Base-by-base conservation (phyloP, 2,329 filamentous ascomycete species). In the Fusarium drepaniforme region DNA sequence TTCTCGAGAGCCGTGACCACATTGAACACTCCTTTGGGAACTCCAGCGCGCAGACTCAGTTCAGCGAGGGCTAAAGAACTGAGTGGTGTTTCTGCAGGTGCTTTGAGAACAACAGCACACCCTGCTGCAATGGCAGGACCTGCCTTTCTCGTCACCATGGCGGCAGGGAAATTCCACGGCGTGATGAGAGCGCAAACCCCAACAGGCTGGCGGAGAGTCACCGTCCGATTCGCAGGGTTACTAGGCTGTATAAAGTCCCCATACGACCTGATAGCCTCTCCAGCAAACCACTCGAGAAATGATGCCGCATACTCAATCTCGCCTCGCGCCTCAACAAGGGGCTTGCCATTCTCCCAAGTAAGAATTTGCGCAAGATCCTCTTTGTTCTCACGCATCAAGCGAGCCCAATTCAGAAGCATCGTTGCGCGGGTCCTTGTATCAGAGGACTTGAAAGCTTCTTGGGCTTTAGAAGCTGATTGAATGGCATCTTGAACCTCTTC, bases 101-200 rank as follows among this genome's bases (percentile, higher is more conserved):
- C 21, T 28, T 51, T 51, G 12, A 23, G 25, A 15, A 51, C 21
- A 28, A 25, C 25, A 5, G 46, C 28, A 15, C 46, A 51, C 3
- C 46, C 46, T 6, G 46, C 46, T 51, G 46, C 46, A 6, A 51
- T 25, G 7, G 46, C 46, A 15, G 46, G 21, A 3, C 46, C 46
- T 23, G 28, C 46, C 15, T 51, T 51, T 16, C 83, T 77, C 4
- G 82, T 83, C 44, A 88, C 83, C 87, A 88, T 88, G 11, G 85
- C 86, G 23, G 84, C 82, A 11, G 87, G 86, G 76, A 91, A 92
- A 81, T 92, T 91, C 90, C 89, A 75, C 35, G 78, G 78, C 15
- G 76, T 76, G 57, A 80, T 75, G 33, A 77, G 64, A 1, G 75
- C 78, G 28, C 74, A 78, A 2, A 80, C 79, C 8, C 79, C 79